These are phyloP conservation scores for Gelatoporia subvermispora DNA, from an alignment of 768 basidiomycete genomes.

Conservation along the genomic window DNA sequence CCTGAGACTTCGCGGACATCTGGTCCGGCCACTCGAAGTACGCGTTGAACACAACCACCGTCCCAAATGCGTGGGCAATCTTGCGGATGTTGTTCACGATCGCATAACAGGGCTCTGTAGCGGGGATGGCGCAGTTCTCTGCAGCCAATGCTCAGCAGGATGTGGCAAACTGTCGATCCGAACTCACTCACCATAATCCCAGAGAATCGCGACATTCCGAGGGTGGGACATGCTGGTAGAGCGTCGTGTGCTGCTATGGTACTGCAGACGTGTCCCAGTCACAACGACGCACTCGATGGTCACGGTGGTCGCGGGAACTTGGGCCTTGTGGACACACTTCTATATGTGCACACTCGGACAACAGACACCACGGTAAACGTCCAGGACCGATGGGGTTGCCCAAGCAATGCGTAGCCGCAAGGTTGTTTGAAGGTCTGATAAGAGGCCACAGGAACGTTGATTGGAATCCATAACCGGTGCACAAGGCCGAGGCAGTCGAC, in stretches of 20 bases:
- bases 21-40: constrained; percentile 45
- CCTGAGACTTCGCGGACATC: constrained; percentile 28
- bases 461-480: no score
- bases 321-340: no score
- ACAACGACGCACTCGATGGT: no score
- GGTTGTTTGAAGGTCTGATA: no score
- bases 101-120: constrained; percentile 34
- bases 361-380: not conserved
- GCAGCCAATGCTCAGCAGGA: constrained; percentile 17
- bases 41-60: constrained; percentile 46
- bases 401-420: no score
- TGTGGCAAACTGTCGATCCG: no score
- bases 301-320: no score
- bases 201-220: constrained; percentile 30
- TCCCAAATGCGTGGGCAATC: constrained; percentile 43
- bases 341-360: no score
- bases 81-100: constrained; percentile 39
- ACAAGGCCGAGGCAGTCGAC: no score
- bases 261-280: not conserved
- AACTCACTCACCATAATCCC: constrained; percentile 38
- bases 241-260: not conserved
- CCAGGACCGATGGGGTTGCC: no score
- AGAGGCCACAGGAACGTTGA: no score
- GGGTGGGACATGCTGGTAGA: not conserved
- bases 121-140: constrained; percentile 37